phyloP scores from a whole-genome alignment of 805 yeast species.

The Candida stauntonica region DNA sequence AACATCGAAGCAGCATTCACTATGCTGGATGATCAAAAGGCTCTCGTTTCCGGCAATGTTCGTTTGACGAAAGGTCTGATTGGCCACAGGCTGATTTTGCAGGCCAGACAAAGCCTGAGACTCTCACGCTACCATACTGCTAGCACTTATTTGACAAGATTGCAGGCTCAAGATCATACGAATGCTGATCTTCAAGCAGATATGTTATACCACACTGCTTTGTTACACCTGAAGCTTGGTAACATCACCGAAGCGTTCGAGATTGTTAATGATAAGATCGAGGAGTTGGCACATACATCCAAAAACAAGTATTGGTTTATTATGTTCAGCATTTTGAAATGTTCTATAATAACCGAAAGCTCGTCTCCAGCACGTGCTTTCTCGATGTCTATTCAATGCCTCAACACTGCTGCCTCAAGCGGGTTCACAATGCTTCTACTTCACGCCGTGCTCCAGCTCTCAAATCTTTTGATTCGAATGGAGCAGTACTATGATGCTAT shows the following conservation, averaged over 20 bases:
- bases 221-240: conserved; percentile 22
- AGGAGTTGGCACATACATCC: conserved; percentile 14
- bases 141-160: conserved; percentile 20
- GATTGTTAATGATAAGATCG: conserved; percentile 16
- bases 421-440: conserved; percentile 42
- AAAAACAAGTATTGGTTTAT: conserved; percentile 41
- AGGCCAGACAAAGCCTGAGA: conserved; percentile 30
- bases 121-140: conserved; percentile 26
- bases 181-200: conserved; percentile 30
- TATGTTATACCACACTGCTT: conserved; percentile 23
- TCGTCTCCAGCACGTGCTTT: conserved; percentile 47
- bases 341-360: conserved; percentile 38
- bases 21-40: conserved; percentile 33
- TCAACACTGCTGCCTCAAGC: conserved; percentile 42
- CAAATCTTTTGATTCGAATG: conserved; percentile 39
- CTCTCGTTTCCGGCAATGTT: conserved; percentile 14
- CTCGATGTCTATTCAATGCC: conserved; percentile 44
- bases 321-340: conserved; percentile 43
- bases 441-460: conserved; percentile 44
- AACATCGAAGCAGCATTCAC: conserved; percentile 37
- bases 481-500: conserved; percentile 42
- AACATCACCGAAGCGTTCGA: conserved; percentile 22
- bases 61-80: conserved; percentile 37
- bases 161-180: conserved; percentile 21
- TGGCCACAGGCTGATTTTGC: conserved; percentile 36